Evolutionary conservation across 169 alveolate genomes (phyloP), one percentile per base, ranked within the genome.

Genomic region (Babesia gibsoni): DNA sequence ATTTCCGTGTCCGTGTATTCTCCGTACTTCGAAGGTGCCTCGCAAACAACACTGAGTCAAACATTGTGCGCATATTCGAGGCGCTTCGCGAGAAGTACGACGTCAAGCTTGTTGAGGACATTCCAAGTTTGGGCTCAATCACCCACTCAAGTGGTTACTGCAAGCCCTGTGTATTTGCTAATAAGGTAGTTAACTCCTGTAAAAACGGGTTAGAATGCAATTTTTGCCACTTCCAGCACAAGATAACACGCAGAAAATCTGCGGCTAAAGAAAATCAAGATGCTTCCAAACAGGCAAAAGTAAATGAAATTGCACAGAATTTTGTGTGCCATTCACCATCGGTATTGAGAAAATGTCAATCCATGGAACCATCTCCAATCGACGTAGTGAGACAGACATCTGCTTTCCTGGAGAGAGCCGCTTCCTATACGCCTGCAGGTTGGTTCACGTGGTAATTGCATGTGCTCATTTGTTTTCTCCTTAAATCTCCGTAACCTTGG

Each of bases 141-240:
- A 65, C 83, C 35, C 92, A 86, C 57, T 25, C 66, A 18, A 45
- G 79, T 33, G 92, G 92, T 3, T 83, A 78, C 56, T 86, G 92
- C 59, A 86, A 86, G 74, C 92, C 92, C 16, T 86, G 92, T 30
- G 92, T 86, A 14, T 86, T 86, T 43, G 92, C 90, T 3, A 86
- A 86, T 46, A 86, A 86, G 83, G 54, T 77, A 30, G 57, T 79
- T 48, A 86, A 86, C 72, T 78, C 82, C 48, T 86, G 92, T 32
- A 69, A 87, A 48, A 86, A 74, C 22, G 92, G 91, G 5, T 64
- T 65, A 3, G 50, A 50, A 1, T 86, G 92, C 36, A 78, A 87
- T 33, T 86, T 86, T 49, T 86, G 92, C 59, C 92, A 86, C 48
- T 84, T 54, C 63, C 68, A 83, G 39, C 92, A 86, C 63, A 84